Percentiles rank a stretch among this genome's conserved stretches.
Conservation (phyloP, 495 filamentous ascomycete genomes). For the Penicillium bialowiezense region DNA sequence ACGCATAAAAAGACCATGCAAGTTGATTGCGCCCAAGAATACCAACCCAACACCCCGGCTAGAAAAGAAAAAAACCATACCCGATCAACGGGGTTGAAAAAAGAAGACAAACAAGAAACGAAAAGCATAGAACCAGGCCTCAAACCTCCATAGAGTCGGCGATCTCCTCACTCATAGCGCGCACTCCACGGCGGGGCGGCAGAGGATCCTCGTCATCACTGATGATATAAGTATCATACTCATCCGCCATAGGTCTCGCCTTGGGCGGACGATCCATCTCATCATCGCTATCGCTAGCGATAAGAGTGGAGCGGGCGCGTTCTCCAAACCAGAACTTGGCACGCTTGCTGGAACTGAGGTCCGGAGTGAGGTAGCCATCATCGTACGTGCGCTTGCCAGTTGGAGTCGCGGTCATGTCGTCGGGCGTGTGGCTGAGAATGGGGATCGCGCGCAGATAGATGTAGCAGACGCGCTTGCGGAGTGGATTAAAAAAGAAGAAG, state of each 20-base stretch:
- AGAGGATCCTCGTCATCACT: constrained; percentile 45
- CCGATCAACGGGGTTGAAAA: constrained; percentile 24
- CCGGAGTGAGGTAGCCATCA: constrained; percentile 46
- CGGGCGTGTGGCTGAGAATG: constrained; percentile 67
- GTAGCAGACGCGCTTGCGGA: constrained; percentile 90
- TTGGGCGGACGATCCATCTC: constrained; percentile 31
- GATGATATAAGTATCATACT: constrained; percentile 43
- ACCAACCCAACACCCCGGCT: constrained; percentile 24
- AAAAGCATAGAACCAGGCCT: constrained; percentile 12
- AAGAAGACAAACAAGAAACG: constrained; percentile 10
- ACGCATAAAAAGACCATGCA: constrained; percentile 17
- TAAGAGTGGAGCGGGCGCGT: constrained; percentile 36
- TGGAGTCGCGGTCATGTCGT: constrained; percentile 37
- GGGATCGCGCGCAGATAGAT: constrained; percentile 84
- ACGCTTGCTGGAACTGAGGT: constrained; percentile 66
- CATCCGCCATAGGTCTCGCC: constrained; percentile 25
- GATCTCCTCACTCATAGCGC: constrained; percentile 73
- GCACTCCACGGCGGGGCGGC: constrained; percentile 47
- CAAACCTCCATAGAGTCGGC: constrained; percentile 66
- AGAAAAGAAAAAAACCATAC: constrained; percentile 17
- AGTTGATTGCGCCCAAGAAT: constrained; percentile 27
- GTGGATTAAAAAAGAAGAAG: constrained; percentile 97
- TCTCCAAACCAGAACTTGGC: constrained; percentile 82
- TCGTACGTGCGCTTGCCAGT: constrained; percentile 48
- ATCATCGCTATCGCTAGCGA: constrained; percentile 46